Base-by-base conservation (phyloP, 768 basidiomycete genomes). In the Myochromella boudieri region DNA sequence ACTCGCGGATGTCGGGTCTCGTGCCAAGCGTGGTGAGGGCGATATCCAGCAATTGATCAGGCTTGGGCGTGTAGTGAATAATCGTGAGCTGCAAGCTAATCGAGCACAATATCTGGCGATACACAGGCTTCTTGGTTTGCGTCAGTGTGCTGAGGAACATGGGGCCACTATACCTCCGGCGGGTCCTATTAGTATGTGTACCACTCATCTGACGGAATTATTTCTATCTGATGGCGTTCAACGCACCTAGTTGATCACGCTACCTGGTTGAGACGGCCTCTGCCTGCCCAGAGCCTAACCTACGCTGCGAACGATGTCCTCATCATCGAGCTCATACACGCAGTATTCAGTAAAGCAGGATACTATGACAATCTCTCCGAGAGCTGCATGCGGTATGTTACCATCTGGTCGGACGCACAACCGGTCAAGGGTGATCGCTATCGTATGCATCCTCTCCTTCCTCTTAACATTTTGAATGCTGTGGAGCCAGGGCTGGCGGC, bases 1-100 rank as follows among this genome's bases (percentile, higher is more conserved):
- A 25, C 44, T 58, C 31, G 53, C 42, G 8, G 56, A 58, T 29
- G 38, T 58, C 20, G 25, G 46, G 14, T 58, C 56, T 5, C 50
- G 53, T 18, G 4, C 25, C 4, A n/a, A 20, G 4, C 25, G 45
- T 17, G 50, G 22, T 6, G 39, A 46, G 18, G 11, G 33, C 2
- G 14, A 39, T 8, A 21, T 20, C 10, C 8, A 25, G 25, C 34
- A 36, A 25, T 17, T 42, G 17, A 12, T n/a, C n/a, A n/a, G n/a
- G n/a, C n/a, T n/a, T n/a, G n/a, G n/a, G n/a, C n/a, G n/a, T n/a
- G n/a, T n/a, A n/a, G n/a, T n/a, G n/a, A n/a, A n/a, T n/a, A n/a
- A n/a, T n/a, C n/a, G n/a, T n/a, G n/a, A n/a, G n/a, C n/a, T n/a
- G n/a, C n/a, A n/a, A n/a, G n/a, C n/a, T n/a, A n/a, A n/a, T n/a